Evolutionary conservation across 177 flowering plant genomes (phyloP), one percentile per base, ranked within the genome.

Genomic region (Tripterygium wilfordii): DNA sequence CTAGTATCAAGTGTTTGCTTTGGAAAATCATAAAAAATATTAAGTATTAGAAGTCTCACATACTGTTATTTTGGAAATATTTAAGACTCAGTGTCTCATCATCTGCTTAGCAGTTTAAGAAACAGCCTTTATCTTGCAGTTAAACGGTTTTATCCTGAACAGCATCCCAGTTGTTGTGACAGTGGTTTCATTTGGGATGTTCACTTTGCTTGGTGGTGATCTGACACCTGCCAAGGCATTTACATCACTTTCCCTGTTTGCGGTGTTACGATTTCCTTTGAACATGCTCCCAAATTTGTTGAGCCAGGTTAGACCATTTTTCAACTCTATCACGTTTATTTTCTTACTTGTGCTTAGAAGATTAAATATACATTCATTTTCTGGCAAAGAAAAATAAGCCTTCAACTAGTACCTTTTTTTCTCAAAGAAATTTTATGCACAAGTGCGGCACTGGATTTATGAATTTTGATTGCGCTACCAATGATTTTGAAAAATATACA

Each of bases 221-320:
- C 57, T 92, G 68, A 92, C 98, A 57, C 96, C 98, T 55, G 77
- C 98, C 18, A 85, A 80, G 74, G 98, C 96, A 32, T 92, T 92
- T 51, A 85, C 96, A 42, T 83, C 96, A 25, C 88, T 92, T 54
- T 88, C 98, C 21, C 75, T 92, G 42, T 92, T 92, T 76, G 82
- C 94, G 14, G 89, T 88, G 45, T 60, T 92, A 24, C 71, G 96
- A 10, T 74, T 78, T 51, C 98, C 98, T 42, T 57, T 92, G 39
- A 78, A 78, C 65, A 85, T 86, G 96, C 83, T 92, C 59, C 98
- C 98, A 30, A 88, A 79, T 65, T 57, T 88, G 56, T 77, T 92
- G 46, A 88, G 94, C 35, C 98, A 85, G 96, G 98, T 92, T 49
- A 19, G 49, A 4, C 44, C 18, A 48, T 51, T 51, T 46, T 50